Base-by-base conservation (phyloP, 2,329 filamentous ascomycete genomes). In the Microcyclosporella mali region DNA sequence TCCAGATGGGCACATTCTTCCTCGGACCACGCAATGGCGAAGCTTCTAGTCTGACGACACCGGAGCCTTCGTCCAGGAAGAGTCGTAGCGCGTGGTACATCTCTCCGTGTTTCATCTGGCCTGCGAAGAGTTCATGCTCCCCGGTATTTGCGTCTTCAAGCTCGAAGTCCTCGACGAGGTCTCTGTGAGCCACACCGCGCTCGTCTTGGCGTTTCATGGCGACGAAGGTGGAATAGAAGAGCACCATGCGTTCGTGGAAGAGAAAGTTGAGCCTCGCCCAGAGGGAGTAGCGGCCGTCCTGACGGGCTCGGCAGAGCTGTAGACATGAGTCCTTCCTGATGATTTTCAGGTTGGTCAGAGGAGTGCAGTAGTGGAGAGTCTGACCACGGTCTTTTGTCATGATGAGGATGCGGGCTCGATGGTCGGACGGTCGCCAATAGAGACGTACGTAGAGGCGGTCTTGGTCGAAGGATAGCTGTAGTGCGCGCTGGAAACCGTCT, bases 1-100 rank as follows among this genome's bases (percentile, higher is more conserved):
- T 82, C 78, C 78, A 82, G 42, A 81, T 73, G 0, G 78, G 78
- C 2, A 75, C 72, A 15, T 69, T 66, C 50, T 72, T 70, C 61
- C 73, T 68, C 1, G 70, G 67, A 1, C 78, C 77, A 18, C 70
- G 65, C 19, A 70, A 66, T 27, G 78, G 64, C 0, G 74, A 73
- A n/a, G 74, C 74, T 55, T 81, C 75, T 17, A 81, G 66, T 9
- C 78, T 66, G 1, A 81, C 64, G 3, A 70, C 70, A 9, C 70
- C 69, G 1, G 74, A 74, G 16, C 69, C 63, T 12, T 53, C 60
- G 45, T 81, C 78, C 32, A 65, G 62, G 53, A 71, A 77, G 11
- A 82, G 62, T 10, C 76, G 73, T 40, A 81, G 63, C 1, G 70
- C 73, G 50, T 80, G 77, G 1, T 69, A 64, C 50, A 70, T 76